Base-by-base conservation (phyloP, 2,329 filamentous ascomycete genomes). In the Fusarium phyllophilum region DNA sequence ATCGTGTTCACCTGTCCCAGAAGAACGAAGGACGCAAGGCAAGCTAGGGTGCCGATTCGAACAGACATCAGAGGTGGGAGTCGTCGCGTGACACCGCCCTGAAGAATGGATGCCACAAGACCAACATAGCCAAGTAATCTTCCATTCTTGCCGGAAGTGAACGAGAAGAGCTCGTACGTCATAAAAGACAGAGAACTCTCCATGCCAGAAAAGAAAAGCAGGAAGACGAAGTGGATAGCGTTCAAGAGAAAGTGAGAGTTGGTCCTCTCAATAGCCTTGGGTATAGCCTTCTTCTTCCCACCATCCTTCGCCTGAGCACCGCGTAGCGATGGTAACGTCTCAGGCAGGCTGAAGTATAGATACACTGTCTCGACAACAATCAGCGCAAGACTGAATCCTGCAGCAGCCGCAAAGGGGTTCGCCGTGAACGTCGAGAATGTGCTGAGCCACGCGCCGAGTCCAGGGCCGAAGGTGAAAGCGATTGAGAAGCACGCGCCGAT, bases 101-200 rank as follows among this genome's bases (percentile, higher is more conserved):
- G 96, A 8, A 99, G 89, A n/a, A 98, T 78, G 0, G 95, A 96
- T 14, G 96, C 95, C 12, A 98, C 89, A 7, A 99, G 89, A 0
- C 96, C 96, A 78, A 99, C 94, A 82, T 93, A 96, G 11, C 96
- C 96, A 5, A 99, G 90, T 5, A 99, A 87, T 17, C 91, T 90
- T 22, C 96, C 96, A 74, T 97, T 97, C 59, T 94, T 89, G 48
- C 91, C 89, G 2, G 95, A 92, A 17, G 88, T 90, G 80, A 96
- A 97, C 14, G 89, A 89, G 82, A 98, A 98, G 49, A 99, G 89
- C 60, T 97, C 96, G 78, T 96, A 97, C 0, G 96, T 98, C 90
- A 99, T 95, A 82, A 99, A 99, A 0, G 96, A 95, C 7, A 99
- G 89, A 2, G 95, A 97, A 82, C 97, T 98, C 81, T 99, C 96